Base-by-base conservation (phyloP, 805 yeast genomes). In the Starmerella geochares region DNA sequence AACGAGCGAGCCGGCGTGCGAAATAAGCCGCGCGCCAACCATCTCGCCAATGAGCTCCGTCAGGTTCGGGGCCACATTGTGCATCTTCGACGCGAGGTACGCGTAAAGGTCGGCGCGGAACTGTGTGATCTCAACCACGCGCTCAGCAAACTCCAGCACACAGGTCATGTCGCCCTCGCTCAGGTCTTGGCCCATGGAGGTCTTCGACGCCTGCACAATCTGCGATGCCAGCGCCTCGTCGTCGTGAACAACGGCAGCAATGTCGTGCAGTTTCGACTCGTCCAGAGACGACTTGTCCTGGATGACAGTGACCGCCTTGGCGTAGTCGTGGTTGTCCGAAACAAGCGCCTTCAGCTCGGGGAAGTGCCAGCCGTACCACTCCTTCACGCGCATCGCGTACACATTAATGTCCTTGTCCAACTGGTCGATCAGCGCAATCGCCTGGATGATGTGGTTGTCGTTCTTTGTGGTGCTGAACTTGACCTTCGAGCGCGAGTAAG, bases 301-400 rank as follows among this genome's bases (percentile, higher is more conserved):
- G 67, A 92, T 86, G 71, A 76, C 75, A 55, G 86, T 71, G 54
- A 86, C 85, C 56, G 90, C 76, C 67, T 77, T 79, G 60, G 96
- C 95, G 69, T 77, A 88, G 56, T 75, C 72, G 73, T 83, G 84
- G 76, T 86, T 87, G 70, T 88, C 96, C 59, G 86, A 79, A 48
- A 85, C 94, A 62, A 88, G 77, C 71, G 83, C 85, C 62, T 94
- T 92, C 71, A 87, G 78, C 73, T 87, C 96, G 52, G 96, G 96
- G 81, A 92, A 87, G 68, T 87, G 96, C 96, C 96, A 87, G 62
- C 95, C 94, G 72, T 87, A 87, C 96, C 96, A 87, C 72, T 87
- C 96, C 74, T 87, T 86, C 59, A 84, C 92, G 71, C 96, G 81
- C 96, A 87, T 87, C 52, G 96, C 82, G 68, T 85, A 92, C 53